Percentiles rank a stretch among this genome's conserved stretches.
phyloP scores from a whole-genome alignment of 75 land plant species.

The Isoetes taiwanensis region DNA sequence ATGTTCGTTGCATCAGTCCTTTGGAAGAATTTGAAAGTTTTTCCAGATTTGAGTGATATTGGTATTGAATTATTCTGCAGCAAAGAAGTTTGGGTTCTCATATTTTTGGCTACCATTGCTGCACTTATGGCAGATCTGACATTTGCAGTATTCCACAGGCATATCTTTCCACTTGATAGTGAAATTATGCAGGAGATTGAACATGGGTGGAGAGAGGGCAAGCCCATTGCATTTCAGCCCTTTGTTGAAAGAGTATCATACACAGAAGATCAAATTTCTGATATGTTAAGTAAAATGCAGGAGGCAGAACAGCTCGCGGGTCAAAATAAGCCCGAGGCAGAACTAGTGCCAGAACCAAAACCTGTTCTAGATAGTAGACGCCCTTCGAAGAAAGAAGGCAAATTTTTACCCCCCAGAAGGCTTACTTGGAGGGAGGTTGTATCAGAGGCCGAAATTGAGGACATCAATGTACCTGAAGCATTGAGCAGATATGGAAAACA shows the following conservation, averaged over 20 bases:
- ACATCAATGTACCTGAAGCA: not conserved
- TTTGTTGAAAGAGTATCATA: not conserved
- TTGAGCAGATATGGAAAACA: conserved; percentile 15
- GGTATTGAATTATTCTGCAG: conserved; percentile 1
- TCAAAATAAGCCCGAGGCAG: not conserved
- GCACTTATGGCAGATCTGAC: conserved; percentile 21
- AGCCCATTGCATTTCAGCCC: not conserved
- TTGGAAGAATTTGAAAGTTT: not conserved
- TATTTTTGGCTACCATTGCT: conserved; percentile 6
- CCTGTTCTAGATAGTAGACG: no score
- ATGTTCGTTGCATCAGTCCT: not conserved
- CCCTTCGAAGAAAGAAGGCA: not conserved
- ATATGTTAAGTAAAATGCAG: not conserved
- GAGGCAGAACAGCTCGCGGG: not conserved
- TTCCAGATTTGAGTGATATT: conserved; percentile 9
- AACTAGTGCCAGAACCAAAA: no score
- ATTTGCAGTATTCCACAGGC: conserved; percentile 3
- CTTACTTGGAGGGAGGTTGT: conserved; percentile 11
- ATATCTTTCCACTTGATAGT: conserved; percentile 8
- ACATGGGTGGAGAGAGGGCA: conserved; percentile 10
- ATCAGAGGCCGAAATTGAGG: conserved; percentile 16
- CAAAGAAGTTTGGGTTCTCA: conserved; percentile 13
- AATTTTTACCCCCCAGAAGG: not conserved
- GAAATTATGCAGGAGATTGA: conserved; percentile 23
- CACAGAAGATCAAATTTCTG: not conserved